These are phyloP conservation scores for Cyclaneusma minus DNA, from an alignment of 2,329 filamentous ascomycete genomes.

Conservation along the genomic window DNA sequence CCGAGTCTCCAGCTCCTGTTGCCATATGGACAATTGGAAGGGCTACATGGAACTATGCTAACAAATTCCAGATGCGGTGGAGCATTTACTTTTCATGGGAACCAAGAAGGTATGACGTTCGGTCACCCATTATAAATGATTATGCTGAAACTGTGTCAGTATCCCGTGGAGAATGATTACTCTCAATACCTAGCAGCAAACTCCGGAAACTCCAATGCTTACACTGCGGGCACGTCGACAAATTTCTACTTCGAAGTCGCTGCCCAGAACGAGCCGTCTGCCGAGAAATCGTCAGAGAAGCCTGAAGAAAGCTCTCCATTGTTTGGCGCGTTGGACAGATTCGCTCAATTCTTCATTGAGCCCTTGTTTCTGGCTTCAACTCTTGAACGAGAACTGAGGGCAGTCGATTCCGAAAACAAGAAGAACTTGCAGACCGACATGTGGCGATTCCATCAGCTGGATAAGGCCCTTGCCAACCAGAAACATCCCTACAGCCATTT, in stretches of 20 bases:
- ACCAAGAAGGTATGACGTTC: conserved; percentile 60
- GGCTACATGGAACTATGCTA: conserved; percentile 1
- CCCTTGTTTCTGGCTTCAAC: conserved; percentile 57
- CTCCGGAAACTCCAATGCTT: conserved; percentile 87
- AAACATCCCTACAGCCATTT: conserved; percentile 60
- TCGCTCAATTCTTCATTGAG: conserved; percentile 61
- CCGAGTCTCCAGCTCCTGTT: conserved; percentile 7
- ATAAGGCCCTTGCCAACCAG: conserved; percentile 53
- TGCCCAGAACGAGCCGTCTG: conserved; percentile 43
- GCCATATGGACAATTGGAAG: neutral
- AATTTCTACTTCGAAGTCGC: conserved; percentile 97
- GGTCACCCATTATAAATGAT: no score
- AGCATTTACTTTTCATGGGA: conserved; percentile 93
- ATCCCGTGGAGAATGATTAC: conserved; percentile 90
- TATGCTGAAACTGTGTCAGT: no score
- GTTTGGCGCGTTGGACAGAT: conserved; percentile 57
- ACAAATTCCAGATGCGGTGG: conserved; percentile 74
- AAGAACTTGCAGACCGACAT: conserved; percentile 63
- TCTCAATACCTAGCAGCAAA: conserved; percentile 81
- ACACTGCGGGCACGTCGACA: conserved; percentile 82
- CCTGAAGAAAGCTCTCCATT: conserved; percentile 38
- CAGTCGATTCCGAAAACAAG: conserved; percentile 68
- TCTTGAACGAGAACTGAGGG: conserved; percentile 53
- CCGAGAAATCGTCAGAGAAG: conserved; percentile 35
- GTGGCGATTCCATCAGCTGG: conserved; percentile 56